These are phyloP conservation scores for Debaryomyces castellii DNA, from an alignment of 805 yeast genomes.

Conservation along the genomic window DNA sequence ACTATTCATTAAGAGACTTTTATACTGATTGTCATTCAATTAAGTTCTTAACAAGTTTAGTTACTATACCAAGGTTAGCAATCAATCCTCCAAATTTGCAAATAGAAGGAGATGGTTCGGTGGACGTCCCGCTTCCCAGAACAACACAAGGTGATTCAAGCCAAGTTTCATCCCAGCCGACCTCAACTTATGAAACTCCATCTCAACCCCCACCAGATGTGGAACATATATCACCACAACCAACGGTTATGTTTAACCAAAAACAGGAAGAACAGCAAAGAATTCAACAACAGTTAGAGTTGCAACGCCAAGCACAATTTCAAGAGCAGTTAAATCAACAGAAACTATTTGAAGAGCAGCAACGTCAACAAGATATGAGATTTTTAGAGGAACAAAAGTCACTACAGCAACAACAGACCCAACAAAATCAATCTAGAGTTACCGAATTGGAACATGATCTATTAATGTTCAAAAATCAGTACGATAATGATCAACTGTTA, in stretches of 20 bases:
- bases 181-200: constrained; percentile 28
- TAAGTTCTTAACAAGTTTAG: constrained; percentile 74
- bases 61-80: constrained; percentile 72
- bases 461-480: constrained; percentile 71
- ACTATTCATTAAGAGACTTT: constrained; percentile 71
- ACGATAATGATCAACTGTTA: constrained; percentile 80
- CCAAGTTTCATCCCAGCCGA: constrained; percentile 48
- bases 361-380: constrained; percentile 62
- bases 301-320: constrained; percentile 65
- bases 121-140: constrained; percentile 22
- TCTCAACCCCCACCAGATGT: constrained; percentile 36
- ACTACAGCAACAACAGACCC: constrained; percentile 63
- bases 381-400: constrained; percentile 71
- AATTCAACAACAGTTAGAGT: constrained; percentile 61
- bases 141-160: constrained; percentile 20
- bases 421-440: constrained; percentile 74
- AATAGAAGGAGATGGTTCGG: constrained; percentile 42
- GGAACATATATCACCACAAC: constrained; percentile 46
- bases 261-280: constrained; percentile 58
- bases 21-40: constrained; percentile 88
- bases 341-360: constrained; percentile 72
- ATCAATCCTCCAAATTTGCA: constrained; percentile 59
- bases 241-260: constrained; percentile 55
- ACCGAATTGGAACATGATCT: constrained; percentile 83
- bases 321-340: constrained; percentile 70